Evolutionary conservation across 768 basidiomycete genomes (phyloP).

Genomic region (Termitomyces heimii): DNA sequence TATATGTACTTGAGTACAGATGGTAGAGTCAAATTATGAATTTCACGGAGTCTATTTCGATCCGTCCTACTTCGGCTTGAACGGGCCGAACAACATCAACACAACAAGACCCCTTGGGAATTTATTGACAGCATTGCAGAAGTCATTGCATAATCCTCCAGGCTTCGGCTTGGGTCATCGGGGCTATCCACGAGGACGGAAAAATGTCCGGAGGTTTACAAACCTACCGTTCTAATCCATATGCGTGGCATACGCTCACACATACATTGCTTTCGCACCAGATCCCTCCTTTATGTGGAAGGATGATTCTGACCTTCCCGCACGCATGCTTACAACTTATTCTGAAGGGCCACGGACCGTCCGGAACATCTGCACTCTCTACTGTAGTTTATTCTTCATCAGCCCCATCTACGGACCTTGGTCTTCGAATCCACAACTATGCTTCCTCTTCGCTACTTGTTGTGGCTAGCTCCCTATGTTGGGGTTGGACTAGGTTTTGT

Average conservation of each 20-base stretch:
- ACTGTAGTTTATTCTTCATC: background rate
- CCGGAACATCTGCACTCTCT: background rate
- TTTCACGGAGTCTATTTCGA: too few species aligned
- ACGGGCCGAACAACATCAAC: background rate
- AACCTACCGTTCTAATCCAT: background rate
- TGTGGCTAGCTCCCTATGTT: conserved; percentile 4
- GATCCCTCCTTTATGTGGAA: background rate
- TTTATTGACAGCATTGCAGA: background rate
- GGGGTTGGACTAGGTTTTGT: conserved; percentile 9
- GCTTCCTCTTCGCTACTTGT: background rate
- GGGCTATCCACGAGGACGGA: background rate
- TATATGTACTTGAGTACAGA: too few species aligned
- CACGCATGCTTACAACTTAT: background rate
- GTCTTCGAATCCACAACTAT: background rate
- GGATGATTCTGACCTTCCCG: background rate
- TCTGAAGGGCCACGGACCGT: background rate
- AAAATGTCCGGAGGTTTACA: background rate
- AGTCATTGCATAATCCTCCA: background rate
- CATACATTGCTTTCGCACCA: background rate
- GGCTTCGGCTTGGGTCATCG: background rate
- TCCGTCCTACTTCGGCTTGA: too few species aligned
- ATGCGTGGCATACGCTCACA: background rate
- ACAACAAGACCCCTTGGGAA: background rate
- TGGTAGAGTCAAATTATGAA: too few species aligned
- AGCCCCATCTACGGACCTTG: background rate